A percentile compares a stretch with the other conserved stretches of the same genome.
Conservation (phyloP, 116 monocot species). For the Phalaenopsis hybrid region DNA sequence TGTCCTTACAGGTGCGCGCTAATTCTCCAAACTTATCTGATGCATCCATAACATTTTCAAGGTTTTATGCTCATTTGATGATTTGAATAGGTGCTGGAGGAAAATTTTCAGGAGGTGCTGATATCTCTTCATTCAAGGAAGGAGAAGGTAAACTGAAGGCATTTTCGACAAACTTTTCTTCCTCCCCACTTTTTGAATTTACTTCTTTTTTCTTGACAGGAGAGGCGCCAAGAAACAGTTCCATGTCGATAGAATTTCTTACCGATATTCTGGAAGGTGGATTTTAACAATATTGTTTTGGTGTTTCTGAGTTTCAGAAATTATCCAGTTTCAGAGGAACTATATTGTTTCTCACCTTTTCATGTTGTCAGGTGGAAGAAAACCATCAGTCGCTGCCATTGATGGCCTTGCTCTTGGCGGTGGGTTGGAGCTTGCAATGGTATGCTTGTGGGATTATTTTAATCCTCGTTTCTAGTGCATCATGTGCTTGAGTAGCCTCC, state of each 20-base stretch:
- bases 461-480: neutral
- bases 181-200: neutral
- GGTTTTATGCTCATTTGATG: neutral
- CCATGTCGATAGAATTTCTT: constrained; percentile 37
- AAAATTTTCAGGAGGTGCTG: constrained; percentile 61
- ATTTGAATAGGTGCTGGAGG: constrained; percentile 32
- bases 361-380: constrained; percentile 28
- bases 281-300: neutral
- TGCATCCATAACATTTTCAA: neutral
- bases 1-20: constrained; percentile 18
- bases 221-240: constrained; percentile 24
- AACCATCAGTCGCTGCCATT: constrained; percentile 56
- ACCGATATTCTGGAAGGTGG: constrained; percentile 52
- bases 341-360: neutral
- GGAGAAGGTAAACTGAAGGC: constrained; percentile 33
- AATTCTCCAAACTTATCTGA: neutral
- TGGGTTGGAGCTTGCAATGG: constrained; percentile 59
- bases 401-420: constrained; percentile 57
- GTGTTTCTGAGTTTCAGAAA: neutral
- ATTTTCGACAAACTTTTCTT: neutral
- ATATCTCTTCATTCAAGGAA: constrained; percentile 44
- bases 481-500: neutral
- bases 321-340: too few relatives aligned
- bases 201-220: constrained; percentile 19
- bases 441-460: constrained; percentile 11